Base-by-base conservation (phyloP, 305 asterid genomes). In the Fraxinus latifolia region DNA sequence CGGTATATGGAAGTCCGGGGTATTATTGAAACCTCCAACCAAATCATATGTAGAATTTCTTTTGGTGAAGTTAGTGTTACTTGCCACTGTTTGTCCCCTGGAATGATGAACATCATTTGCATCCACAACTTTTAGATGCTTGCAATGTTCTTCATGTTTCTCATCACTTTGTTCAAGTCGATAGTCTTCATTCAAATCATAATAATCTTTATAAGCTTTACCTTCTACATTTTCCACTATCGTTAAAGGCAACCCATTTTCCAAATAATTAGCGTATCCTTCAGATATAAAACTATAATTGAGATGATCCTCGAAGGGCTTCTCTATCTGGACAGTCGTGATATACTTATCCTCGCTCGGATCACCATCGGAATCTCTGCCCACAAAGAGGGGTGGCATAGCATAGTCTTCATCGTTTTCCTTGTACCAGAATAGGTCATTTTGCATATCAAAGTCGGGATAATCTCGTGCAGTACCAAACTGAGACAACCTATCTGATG, bases 381-480 rank as follows among this genome's bases (percentile, higher is more conserved):
- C 90, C 27, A 77, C 83, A 77, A 91, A 88, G 81, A 55, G 79
- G 21, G 93, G 91, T 2, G 94, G 92, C 91, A 89, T 91, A 0
- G 82, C 86, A 80, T 81, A 96, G 86, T 94, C 98, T 37, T 92
- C 97, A 42, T 94, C 98, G 25, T 88, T 94, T 85, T 96, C 98
- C 84, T 87, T 89, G 84, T 93, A 91, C 99, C 98, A 96, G 82
- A 85, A 90, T 19, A 90, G 89, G 84, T 94, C 97, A 81, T 90
- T 92, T 77, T 94, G 97, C 97, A 96, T 96, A 82, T 96, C 98
- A n/a, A 96, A 92, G 79, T 94, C 98, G n/a, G 89, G 97, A 92
- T 93, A 94, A 84, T 95, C 98, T 78, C 98, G 86, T 74, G 99
- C 97, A 0, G 99, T 96, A 3, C 97, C 98, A 82, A 94, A 96